phyloP scores from a whole-genome alignment of 768 basidiomycete genomes.

The Lactarius sp. region DNA sequence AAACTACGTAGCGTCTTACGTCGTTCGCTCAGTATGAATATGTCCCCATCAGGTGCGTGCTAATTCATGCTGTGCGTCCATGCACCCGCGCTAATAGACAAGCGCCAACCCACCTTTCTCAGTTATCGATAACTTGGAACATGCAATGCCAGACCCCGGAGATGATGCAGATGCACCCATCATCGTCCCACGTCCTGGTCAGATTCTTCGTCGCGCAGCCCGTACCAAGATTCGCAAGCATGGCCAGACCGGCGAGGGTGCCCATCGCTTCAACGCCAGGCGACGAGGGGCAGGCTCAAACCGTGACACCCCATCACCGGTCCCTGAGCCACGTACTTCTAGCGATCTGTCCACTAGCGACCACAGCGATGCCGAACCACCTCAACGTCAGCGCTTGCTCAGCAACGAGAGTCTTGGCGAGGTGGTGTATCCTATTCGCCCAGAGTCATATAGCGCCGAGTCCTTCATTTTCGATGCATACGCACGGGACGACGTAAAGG shows the following conservation, averaged over 20 bases:
- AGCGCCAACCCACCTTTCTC: conserved; percentile 15
- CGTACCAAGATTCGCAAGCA: conserved; percentile 95
- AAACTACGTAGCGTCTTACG: conserved; percentile 73
- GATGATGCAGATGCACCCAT: conserved; percentile 91
- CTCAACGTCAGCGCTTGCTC: conserved; percentile 38
- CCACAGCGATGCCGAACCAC: conserved; percentile 35
- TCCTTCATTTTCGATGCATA: conserved; percentile 83
- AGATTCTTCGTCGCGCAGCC: conserved; percentile 85
- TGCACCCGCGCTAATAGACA: background rate
- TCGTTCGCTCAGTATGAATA: conserved; percentile 83
- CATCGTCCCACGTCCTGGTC: conserved; percentile 82
- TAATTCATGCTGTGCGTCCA: background rate
- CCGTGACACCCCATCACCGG: background rate
- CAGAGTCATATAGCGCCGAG: conserved; percentile 80
- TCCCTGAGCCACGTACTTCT: conserved; percentile 45
- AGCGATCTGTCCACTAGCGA: conserved; percentile 57
- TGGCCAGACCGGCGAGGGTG: conserved; percentile 68
- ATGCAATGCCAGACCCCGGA: conserved; percentile 51
- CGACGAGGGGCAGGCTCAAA: conserved; percentile 39
- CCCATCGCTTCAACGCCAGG: conserved; percentile 67
- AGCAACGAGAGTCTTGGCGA: conserved; percentile 44
- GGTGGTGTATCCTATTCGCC: conserved; percentile 33
- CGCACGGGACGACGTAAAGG: conserved; percentile 51
- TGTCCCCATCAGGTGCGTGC: conserved; percentile 75
- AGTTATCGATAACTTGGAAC: conserved; percentile 67